Evolutionary conservation across 208 protist genomes (phyloP), one percentile per base, ranked within the genome.

Genomic region (Willaertia magna): DNA sequence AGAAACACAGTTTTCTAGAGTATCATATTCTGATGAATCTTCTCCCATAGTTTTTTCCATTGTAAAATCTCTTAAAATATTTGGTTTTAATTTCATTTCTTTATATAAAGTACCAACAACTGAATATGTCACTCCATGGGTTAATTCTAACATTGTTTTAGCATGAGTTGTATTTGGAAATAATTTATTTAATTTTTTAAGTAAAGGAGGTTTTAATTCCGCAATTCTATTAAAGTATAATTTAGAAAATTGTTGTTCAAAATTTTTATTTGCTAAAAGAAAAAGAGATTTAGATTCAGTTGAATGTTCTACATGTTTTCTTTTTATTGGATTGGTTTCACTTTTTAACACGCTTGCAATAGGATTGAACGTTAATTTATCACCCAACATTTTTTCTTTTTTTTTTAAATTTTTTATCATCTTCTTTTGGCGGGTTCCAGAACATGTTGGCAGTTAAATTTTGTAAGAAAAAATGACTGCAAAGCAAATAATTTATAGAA

Each of bases 11-110:
- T 79, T 88, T 39, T 55, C 61, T 43, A 20, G 49, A 7, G 49
- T 82, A 34, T 79, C 87, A 26, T 76, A 61, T 84, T 93, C 91
- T 81, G 82, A 74, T 67, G 43, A 30, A 87, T 0, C 83, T 86
- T 14, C 88, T 87, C 78, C 79, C 40, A 74, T 44, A 20, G 93
- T 92, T 18, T 96, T 93, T 52, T 96, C 94, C 59, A 89, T 88
- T 86, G 94, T 92, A 81, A 95, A 95, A 88, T 96, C 93, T 67
- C 93, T 89, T 39, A 96, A 86, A 86, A 96, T 95, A 42, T 89
- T 90, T 6, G 93, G 93, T 42, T 95, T 90, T 44, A 94, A 85
- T 75, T 92, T 93, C 94, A 95, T 95, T 44, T 95, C 90, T 90
- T 96, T 96, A 89, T 95, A 96, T 22, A 95, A 59, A 11, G 95